phyloP scores from a whole-genome alignment of 129 eudicot genomes.

The Centrapalus pauciflorus region DNA sequence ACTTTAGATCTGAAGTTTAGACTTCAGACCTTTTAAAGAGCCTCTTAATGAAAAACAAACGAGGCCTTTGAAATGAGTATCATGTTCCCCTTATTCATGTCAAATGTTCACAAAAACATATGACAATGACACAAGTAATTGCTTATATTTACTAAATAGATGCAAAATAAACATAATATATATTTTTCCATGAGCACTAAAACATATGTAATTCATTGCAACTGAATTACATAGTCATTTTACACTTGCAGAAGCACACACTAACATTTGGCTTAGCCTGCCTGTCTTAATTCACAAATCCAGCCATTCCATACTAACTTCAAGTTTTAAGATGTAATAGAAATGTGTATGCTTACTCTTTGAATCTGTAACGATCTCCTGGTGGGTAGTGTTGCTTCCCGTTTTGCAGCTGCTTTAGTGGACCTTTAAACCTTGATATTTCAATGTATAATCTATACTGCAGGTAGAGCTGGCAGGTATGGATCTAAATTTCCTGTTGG shows the following conservation, averaged over 20 bases:
- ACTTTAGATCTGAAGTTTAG: too few species aligned
- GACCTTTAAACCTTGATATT: neutral
- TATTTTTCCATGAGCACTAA: neutral
- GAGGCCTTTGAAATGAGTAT: too few species aligned
- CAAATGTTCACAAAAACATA: too few species aligned
- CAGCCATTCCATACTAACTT: neutral
- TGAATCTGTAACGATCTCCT: too few species aligned
- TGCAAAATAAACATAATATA: neutral
- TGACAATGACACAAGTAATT: too few species aligned
- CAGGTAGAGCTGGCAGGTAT: slow-evolving; percentile 97
- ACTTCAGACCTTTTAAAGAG: too few species aligned
- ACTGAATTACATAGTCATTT: neutral
- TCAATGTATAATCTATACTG: neutral
- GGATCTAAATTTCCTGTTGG: slow-evolving; percentile 85
- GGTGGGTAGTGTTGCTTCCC: too few species aligned
- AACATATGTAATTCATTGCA: neutral
- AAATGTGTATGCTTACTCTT: too few species aligned
- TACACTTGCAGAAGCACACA: too few species aligned
- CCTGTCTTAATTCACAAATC: neutral
- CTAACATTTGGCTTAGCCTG: neutral
- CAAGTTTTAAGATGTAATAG: neutral
- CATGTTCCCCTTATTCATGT: too few species aligned
- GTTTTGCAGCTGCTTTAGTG: too few species aligned
- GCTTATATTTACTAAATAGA: neutral
- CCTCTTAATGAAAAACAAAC: too few species aligned